Percentiles rank a stretch among this genome's conserved stretches.
Evolutionary conservation across 257 asterid species (phyloP).

Genomic region (Ocimum tenuiflorum): DNA sequence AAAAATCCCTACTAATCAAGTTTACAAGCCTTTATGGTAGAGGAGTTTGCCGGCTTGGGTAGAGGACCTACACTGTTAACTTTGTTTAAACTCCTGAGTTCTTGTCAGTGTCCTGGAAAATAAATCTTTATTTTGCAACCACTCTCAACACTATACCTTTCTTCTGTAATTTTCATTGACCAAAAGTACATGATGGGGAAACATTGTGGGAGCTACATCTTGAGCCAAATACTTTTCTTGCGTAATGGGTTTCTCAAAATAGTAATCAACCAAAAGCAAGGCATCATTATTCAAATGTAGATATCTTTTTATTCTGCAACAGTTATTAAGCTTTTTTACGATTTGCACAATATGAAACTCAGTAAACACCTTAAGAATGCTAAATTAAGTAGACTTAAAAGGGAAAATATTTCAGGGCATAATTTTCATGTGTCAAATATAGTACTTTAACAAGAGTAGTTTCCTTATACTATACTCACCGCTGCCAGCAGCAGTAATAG

Average conservation of each 20-base stretch:
- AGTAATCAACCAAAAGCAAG: conserved; percentile 15
- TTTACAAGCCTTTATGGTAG: conserved; percentile 4
- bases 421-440: not conserved
- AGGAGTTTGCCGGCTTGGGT: not conserved
- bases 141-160: not conserved
- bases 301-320: not conserved
- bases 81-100: not conserved
- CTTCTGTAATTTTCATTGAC: not conserved
- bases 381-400: not conserved
- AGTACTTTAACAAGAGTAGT: not conserved
- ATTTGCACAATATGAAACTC: not conserved
- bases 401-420: not conserved
- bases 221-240: conserved; percentile 20
- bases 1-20: conserved; percentile 2
- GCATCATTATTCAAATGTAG: not conserved
- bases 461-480: conserved; percentile 38
- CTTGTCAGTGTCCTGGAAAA: not conserved
- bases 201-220: not conserved
- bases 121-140: not conserved
- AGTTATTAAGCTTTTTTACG: not conserved
- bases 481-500: conserved; percentile 91
- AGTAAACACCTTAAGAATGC: not conserved
- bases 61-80: not conserved
- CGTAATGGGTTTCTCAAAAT: not conserved
- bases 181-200: conserved; percentile 11